phyloP scores from a whole-genome alignment of 352 stramenopile genomes.

The Pythium grandisporangium region DNA sequence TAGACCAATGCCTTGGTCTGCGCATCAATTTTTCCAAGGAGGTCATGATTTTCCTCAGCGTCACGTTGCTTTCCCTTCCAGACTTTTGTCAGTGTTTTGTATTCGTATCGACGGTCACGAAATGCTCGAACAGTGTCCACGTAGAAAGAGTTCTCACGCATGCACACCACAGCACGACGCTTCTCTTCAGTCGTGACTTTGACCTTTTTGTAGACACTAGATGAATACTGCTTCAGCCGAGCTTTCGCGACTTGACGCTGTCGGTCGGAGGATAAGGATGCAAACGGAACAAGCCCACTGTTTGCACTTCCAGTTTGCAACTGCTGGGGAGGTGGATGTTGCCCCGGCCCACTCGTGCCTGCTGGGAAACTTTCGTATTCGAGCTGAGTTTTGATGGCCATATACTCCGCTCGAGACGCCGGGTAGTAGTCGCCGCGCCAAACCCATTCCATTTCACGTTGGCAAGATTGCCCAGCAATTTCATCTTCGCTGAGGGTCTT shows the following conservation, averaged over 20 bases:
- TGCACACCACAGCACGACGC: constrained; percentile 95
- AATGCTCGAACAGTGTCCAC: constrained; percentile 99
- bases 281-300: constrained; percentile 38
- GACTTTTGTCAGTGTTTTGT: constrained; percentile 98
- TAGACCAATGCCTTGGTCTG: constrained; percentile 90
- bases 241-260: constrained; percentile 68
- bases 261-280: constrained; percentile 39
- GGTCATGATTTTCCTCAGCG: constrained; percentile 73
- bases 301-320: constrained; percentile 1
- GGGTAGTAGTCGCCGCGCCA: constrained; percentile 97
- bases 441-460: constrained; percentile 97
- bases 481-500: constrained; percentile 19
- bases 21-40: constrained; percentile 82
- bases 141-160: constrained; percentile 99
- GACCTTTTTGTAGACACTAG: constrained; percentile 96
- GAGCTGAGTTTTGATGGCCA: constrained; percentile 94
- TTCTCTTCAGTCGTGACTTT: constrained; percentile 96
- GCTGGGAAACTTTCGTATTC: constrained; percentile 82
- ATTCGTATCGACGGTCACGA: constrained; percentile 98
- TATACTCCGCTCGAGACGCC: constrained; percentile 91
- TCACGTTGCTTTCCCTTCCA: constrained; percentile 81
- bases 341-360: constrained; percentile 5
- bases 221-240: constrained; percentile 91
- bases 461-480: constrained; percentile 85
- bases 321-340: too few species aligned